A percentile compares a stretch with the other conserved stretches of the same genome.
Conservation (phyloP, 352 stramenopile genomes). For the Aphanomyces astaci region DNA sequence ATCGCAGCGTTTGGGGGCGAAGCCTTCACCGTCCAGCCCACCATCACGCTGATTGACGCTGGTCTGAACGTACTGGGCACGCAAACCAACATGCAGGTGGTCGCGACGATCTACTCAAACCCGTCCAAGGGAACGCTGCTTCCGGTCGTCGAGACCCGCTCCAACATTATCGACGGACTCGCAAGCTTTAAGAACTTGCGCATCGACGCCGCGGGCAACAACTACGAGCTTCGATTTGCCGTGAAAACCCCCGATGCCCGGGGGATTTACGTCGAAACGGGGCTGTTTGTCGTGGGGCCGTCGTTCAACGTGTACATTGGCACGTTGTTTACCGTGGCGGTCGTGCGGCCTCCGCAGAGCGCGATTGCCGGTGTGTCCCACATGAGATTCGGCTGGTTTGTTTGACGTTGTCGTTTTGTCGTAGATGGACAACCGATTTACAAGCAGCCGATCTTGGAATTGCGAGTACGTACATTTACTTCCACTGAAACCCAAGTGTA, state of each 20-base stretch:
- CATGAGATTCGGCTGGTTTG: neutral
- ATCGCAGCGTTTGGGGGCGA: slow-evolving; percentile 46
- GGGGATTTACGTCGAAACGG: slow-evolving; percentile 4
- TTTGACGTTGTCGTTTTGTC: neutral
- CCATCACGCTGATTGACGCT: slow-evolving; percentile 69
- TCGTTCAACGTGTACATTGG: slow-evolving; percentile 19
- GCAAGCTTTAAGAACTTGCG: slow-evolving; percentile 63
- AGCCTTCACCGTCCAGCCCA: slow-evolving; percentile 63
- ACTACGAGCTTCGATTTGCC: slow-evolving; percentile 61
- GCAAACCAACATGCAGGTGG: slow-evolving; percentile 55
- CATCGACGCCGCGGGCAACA: slow-evolving; percentile 63
- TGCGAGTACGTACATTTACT: slow-evolving; percentile 25
- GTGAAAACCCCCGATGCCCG: neutral
- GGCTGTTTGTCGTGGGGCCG: slow-evolving; percentile 3
- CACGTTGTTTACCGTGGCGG: slow-evolving; percentile 2
- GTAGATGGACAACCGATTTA: slow-evolving; percentile 71
- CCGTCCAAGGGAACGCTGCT: slow-evolving; percentile 47
- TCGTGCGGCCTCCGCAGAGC: slow-evolving; percentile 7
- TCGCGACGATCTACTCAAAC: slow-evolving; percentile 62
- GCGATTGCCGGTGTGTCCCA: slow-evolving; percentile 6
- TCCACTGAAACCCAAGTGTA: too few relatives aligned
- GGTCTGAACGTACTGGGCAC: slow-evolving; percentile 57
- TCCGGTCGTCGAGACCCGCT: slow-evolving; percentile 35
- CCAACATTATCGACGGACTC: slow-evolving; percentile 39
- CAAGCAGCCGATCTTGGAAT: slow-evolving; percentile 49